Conservation (phyloP, 2,329 filamentous ascomycete genomes). For the Aotearoamyces nothofagi region DNA sequence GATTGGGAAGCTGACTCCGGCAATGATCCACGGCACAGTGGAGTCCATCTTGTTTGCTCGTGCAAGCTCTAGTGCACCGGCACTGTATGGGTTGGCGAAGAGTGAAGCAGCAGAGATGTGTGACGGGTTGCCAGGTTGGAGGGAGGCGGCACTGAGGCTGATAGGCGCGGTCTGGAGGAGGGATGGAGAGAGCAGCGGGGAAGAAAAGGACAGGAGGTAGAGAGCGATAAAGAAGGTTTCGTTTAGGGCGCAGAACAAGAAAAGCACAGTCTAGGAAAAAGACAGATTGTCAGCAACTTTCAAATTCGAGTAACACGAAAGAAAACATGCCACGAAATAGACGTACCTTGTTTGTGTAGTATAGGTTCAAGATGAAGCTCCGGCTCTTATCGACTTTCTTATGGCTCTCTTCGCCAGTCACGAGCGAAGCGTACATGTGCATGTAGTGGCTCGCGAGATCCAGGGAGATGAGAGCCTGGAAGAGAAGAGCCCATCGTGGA, state of each 20-base stretch:
- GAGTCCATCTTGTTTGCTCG: slow-evolving; percentile 87
- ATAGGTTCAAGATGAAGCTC: slow-evolving; percentile 82
- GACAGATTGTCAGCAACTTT: not conserved
- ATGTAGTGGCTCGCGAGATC: slow-evolving; percentile 96
- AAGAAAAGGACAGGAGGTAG: slow-evolving; percentile 94
- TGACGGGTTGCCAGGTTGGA: slow-evolving; percentile 51
- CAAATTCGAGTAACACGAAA: slow-evolving; percentile 1
- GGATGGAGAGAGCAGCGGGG: slow-evolving; percentile 73
- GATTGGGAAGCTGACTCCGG: slow-evolving; percentile 64
- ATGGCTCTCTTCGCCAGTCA: slow-evolving; percentile 73
- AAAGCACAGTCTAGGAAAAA: slow-evolving; percentile 65
- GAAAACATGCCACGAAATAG: no score
- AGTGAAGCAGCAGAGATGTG: slow-evolving; percentile 56
- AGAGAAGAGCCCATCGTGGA: slow-evolving; percentile 83
- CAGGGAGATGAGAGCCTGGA: slow-evolving; percentile 83
- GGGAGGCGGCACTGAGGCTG: slow-evolving; percentile 33
- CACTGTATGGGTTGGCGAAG: slow-evolving; percentile 82
- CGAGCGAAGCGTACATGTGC: slow-evolving; percentile 94
- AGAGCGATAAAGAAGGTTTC: slow-evolving; percentile 97
- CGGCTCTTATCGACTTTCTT: slow-evolving; percentile 84
- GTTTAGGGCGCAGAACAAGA: slow-evolving; percentile 79
- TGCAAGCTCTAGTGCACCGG: slow-evolving; percentile 81
- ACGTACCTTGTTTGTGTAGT: slow-evolving; percentile 91
- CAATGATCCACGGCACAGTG: slow-evolving; percentile 63
- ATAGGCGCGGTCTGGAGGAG: slow-evolving; percentile 50